Evolutionary conservation across 192 early-diverging fungal species (phyloP).

Genomic region (Cetraspora pellucida): DNA sequence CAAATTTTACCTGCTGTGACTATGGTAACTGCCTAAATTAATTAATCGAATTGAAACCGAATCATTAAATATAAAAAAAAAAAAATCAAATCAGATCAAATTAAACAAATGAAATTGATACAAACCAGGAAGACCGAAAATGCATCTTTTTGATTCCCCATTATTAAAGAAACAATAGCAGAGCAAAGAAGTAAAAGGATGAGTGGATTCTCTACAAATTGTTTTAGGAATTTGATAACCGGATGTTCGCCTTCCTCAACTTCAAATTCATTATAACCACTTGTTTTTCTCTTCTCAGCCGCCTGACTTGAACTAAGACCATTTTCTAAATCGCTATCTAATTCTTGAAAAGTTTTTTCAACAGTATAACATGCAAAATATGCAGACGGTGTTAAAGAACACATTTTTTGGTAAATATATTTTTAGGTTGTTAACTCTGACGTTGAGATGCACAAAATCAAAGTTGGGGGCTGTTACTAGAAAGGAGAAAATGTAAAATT

Average conservation of each 20-base stretch:
- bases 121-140: conserved; percentile 77
- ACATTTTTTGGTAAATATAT: too few species aligned
- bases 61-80: not conserved
- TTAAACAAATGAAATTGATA: not conserved
- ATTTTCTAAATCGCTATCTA: conserved; percentile 43
- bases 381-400: conserved; percentile 51
- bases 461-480: too few species aligned
- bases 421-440: too few species aligned
- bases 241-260: conserved; percentile 67
- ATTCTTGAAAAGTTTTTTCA: conserved; percentile 47
- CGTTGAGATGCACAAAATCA: too few species aligned
- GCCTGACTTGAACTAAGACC: conserved; percentile 53
- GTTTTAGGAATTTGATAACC: conserved; percentile 76
- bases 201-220: conserved; percentile 80
- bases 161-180: conserved; percentile 67
- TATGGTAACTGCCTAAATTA: conserved; percentile 45
- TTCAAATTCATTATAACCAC: conserved; percentile 72
- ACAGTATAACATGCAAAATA: conserved; percentile 52
- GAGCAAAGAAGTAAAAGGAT: conserved; percentile 78
- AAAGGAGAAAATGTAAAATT: too few species aligned
- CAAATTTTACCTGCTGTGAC: conserved; percentile 44
- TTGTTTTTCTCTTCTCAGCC: conserved; percentile 41
- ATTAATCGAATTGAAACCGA: not conserved
- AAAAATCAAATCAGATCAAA: not conserved
- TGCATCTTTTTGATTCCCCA: conserved; percentile 84